A percentile compares a stretch with the other conserved stretches of the same genome.
Evolutionary conservation across 2,329 filamentous ascomycete genomes (phyloP).

Genomic region (Colletotrichum viniferum): DNA sequence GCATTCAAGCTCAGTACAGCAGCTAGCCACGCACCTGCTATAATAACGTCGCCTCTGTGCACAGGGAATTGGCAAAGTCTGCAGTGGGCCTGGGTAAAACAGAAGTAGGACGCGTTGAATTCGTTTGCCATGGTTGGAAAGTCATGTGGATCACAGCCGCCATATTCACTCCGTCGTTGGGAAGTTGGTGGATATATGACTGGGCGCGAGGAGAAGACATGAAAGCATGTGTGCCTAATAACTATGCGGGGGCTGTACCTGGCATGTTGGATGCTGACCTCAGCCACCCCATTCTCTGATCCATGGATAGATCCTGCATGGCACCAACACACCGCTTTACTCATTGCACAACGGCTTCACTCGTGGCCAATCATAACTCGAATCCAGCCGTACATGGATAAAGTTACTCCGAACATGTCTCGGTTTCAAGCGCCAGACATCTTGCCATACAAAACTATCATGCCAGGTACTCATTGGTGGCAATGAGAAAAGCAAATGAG

Average conservation of each 20-base stretch:
- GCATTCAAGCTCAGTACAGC: not conserved
- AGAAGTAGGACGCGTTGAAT: not conserved
- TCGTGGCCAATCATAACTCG: not conserved
- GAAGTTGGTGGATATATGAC: not conserved
- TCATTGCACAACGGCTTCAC: rapidly evolving
- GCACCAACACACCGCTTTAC: not conserved
- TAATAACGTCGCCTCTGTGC: not conserved
- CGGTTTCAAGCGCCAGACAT: not conserved
- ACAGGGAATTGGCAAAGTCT: not conserved
- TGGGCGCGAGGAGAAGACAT: not conserved
- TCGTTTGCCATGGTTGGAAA: not conserved
- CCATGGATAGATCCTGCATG: not conserved
- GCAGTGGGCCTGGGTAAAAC: not conserved
- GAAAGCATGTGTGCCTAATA: not conserved
- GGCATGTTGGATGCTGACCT: not conserved
- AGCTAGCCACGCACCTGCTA: not conserved
- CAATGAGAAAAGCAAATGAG: not conserved
- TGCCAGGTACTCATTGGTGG: not conserved
- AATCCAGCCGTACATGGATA: not conserved
- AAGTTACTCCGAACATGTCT: rapidly evolving
- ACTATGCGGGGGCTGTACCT: not conserved
- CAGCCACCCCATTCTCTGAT: not conserved
- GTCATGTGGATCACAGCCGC: not conserved
- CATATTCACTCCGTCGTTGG: not conserved
- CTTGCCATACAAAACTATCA: not conserved